A percentile compares a stretch with the other conserved stretches of the same genome.
Evolutionary conservation across 306 rosid genomes (phyloP).

Genomic region (Delonix regia): DNA sequence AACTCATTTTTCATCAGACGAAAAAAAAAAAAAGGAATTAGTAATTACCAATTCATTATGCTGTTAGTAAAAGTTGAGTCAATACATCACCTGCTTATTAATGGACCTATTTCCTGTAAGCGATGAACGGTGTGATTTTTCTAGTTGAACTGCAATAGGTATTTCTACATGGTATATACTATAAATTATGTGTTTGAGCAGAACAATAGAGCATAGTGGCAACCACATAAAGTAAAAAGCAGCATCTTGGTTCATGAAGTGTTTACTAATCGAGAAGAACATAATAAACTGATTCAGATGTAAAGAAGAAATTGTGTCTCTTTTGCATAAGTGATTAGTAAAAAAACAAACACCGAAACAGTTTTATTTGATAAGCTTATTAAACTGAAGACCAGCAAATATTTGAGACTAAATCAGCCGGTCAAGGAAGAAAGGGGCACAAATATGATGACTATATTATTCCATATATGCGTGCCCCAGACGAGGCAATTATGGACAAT

Average conservation of each 20-base stretch:
- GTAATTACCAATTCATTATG: neutral
- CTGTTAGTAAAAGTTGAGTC: neutral
- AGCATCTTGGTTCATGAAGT: neutral
- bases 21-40: neutral
- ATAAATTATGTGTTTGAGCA: neutral
- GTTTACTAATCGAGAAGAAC: neutral
- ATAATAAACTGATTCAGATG: neutral
- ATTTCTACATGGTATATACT: neutral
- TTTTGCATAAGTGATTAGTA: neutral
- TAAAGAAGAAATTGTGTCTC: neutral
- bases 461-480: neutral
- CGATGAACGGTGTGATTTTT: neutral
- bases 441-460: neutral
- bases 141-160: neutral
- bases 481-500: neutral
- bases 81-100: neutral
- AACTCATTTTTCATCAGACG: too few species aligned
- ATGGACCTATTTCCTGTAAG: neutral
- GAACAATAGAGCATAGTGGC: neutral
- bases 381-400: neutral
- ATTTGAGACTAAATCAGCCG: too few species aligned
- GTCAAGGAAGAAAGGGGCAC: too few species aligned
- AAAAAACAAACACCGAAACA: neutral
- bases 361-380: neutral
- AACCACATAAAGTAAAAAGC: neutral